Base-by-base conservation (phyloP, 2,329 filamentous ascomycete genomes). In the Fusarium verrucosum region DNA sequence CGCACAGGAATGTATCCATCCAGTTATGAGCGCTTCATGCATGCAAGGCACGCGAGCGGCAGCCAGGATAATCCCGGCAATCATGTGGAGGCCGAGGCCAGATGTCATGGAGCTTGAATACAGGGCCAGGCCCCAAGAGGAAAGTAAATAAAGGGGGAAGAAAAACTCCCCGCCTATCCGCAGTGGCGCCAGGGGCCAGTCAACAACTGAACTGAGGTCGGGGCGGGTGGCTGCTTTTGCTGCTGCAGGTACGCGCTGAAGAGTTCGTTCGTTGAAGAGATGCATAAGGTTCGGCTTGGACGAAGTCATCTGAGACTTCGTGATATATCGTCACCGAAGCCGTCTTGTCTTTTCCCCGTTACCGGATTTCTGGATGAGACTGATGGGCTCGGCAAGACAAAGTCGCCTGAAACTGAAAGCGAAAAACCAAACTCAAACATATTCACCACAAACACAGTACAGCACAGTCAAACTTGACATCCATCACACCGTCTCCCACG, bases 221-320 rank as follows among this genome's bases (percentile, higher is more conserved):
- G n/a, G n/a, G n/a, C n/a, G n/a, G n/a, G 30, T 47, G 55, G 45
- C 50, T 57, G 55, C 57, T 69, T 33, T 33, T 51, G 45, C 57
- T 72, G 47, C 57, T 72, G 69, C 68, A 72, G 65, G 63, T 70
- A 72, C 65, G 51, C 59, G 38, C 19, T 30, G 42, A 40, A 40
- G 33, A 44, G 41, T 47, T 53, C 26, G n/a, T n/a, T n/a, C n/a
- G n/a, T n/a, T n/a, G n/a, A 32, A 50, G 26, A 38, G 17, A 13
- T 25, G 23, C 19, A 22, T 26, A 32, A 14, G 11, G 17, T 9
- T 22, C 14, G 6, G 2, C 30, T 32, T 32, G 30, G 30, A 32
- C 14, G 14, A 32, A n/a, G 30, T 32, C 30, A 32, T 32, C 28
- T 11, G 10, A 32, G 28, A 32, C 28, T 8, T 16, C 28, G 6